Evolutionary conservation across 176 grass and related monocot genomes (phyloP).

Genomic region (Panicum miliaceum): DNA sequence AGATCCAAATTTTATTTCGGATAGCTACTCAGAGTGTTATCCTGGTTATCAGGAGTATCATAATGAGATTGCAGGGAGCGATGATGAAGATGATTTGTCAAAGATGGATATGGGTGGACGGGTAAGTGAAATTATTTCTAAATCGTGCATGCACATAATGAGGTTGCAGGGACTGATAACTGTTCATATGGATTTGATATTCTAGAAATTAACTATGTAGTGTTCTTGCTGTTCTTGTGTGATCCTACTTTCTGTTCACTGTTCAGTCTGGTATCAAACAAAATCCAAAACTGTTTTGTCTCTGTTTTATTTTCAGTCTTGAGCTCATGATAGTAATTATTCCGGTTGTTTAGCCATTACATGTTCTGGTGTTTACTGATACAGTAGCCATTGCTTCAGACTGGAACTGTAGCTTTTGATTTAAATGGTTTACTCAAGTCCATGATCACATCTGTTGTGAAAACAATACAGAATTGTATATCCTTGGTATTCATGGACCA

Average conservation of each 20-base stretch:
- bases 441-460: not conserved
- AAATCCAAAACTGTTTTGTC: not conserved
- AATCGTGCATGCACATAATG: not conserved
- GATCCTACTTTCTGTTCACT: not conserved
- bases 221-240: not conserved
- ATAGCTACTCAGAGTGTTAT: slow-evolving; percentile 99
- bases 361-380: not conserved
- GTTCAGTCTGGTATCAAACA: not conserved
- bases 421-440: not conserved
- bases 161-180: not conserved
- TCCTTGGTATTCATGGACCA: not conserved
- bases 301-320: no score
- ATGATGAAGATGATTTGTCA: slow-evolving; percentile 92
- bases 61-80: slow-evolving; percentile 78
- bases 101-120: slow-evolving; percentile 99
- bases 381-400: not conserved
- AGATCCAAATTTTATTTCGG: slow-evolving; percentile 97
- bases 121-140: slow-evolving; percentile 56
- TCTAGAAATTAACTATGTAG: not conserved
- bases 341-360: not conserved
- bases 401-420: not conserved
- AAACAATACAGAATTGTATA: not conserved
- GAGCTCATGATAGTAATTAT: not conserved
- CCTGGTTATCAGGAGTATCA: slow-evolving; percentile 96
- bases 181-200: not conserved